Base-by-base conservation (phyloP, 805 yeast genomes). In the Sugiyamaella valdiviana region DNA sequence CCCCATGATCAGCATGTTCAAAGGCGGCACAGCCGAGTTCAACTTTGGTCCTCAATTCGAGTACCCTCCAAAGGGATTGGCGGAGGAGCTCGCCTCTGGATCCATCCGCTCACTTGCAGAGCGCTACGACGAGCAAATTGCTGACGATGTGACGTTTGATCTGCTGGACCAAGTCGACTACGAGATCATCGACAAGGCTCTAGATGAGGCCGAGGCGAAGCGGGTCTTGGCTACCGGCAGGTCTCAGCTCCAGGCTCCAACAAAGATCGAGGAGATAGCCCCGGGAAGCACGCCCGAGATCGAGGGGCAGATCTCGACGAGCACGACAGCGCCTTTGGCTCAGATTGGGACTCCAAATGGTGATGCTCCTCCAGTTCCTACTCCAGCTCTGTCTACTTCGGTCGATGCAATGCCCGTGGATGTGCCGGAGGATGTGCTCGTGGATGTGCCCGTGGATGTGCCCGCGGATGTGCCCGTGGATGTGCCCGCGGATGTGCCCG, bases 91-190 rank as follows among this genome's bases (percentile, higher is more conserved):
- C 1, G 12, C 46, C 0, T 26, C 36, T 7, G 47, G 49, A 6
- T 36, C 37, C 5, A 74, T 80, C 0, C 72, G 72, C 43, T 75
- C 84, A 0, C 70, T 86, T 39, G 65, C 76, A 50, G 78, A 76
- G 39, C 64, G 91, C 24, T 88, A 80, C 58, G 74, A 75, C 14
- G 88, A 85, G 56, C 75, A 71, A 48, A 78, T 90, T 6, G 81
- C 87, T 1, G 95, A 88, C 53, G 96, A 88, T 54, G 76, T 84
- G 55, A 80, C 79, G 1, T 83, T 83, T 79, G 99, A 93, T 65
- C 61, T 89, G 2, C 60, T 91, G 2, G 97, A 93, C 61, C 96
- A 93, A 64, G 75, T 85, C 0, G 90, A 84, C 49, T 83, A 51
- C 36, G 61, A 58, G 36, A 41, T 60, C 29, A 35, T 43, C 14